A percentile compares a stretch with the other conserved stretches of the same genome.
Conservation (phyloP, 225 moss, liverwort and hornwort species). For the Straminergon stramineum region DNA sequence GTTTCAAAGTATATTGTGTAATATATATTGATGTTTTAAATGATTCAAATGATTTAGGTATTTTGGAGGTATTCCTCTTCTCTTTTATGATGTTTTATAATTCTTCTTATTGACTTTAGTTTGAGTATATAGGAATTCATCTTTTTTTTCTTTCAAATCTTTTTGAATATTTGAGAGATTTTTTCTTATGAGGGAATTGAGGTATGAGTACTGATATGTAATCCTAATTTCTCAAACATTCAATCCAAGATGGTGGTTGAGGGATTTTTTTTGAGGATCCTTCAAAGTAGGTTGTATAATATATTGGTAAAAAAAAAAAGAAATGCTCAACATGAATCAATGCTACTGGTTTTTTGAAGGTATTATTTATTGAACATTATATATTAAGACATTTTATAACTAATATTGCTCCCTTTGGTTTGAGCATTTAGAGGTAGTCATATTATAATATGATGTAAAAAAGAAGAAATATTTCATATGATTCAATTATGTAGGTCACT, state of each 20-base stretch:
- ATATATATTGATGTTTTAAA: not conserved
- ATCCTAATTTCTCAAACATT: not conserved
- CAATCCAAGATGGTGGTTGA: not conserved
- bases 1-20: not conserved
- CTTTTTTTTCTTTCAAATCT: not conserved
- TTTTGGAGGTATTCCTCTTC: too few relatives aligned
- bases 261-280: not conserved
- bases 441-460: not conserved
- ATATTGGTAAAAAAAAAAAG: not conserved
- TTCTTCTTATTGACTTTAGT: not conserved
- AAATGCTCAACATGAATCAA: not conserved
- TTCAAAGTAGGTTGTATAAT: not conserved
- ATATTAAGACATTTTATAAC: too few relatives aligned
- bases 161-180: not conserved
- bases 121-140: not conserved
- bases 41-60: not conserved
- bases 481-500: not conserved
- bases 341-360: not conserved
- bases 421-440: not conserved
- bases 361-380: not conserved
- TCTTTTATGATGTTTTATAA: not conserved
- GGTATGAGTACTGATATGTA: rapidly evolving
- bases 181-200: not conserved
- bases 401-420: not conserved
- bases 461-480: rapidly evolving